Evolutionary conservation across 2,329 filamentous ascomycete genomes (phyloP), one percentile per base, ranked within the genome.

Genomic region (Colletotrichum sp.): DNA sequence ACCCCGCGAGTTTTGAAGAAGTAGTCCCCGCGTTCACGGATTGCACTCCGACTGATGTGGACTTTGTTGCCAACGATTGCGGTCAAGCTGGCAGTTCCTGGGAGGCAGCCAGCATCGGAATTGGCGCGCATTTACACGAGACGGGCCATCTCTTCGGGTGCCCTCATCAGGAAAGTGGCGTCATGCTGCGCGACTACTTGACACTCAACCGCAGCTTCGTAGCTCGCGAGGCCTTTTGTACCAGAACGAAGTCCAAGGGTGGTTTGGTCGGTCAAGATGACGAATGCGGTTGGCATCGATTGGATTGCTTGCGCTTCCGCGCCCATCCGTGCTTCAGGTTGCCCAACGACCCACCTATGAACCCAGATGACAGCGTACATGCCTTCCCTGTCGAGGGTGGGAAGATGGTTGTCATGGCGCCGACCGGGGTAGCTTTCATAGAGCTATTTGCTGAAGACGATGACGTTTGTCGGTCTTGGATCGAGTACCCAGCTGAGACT

Each of bases 41-140:
- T 84, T 98, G 96, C 83, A 98, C 96, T 4, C 92, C 93, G 36
- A 98, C 96, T 1, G 95, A 98, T 81, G 94, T 93, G 12, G 90
- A 92, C 52, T 90, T 91, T 79, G 92, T 98, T 48, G 94, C 94
- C 18, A 98, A 98, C 80, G 95, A 98, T 82, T 95, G 92, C 83
- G 94, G 94, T 79, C 95, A 98, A 78, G 93, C 93, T 8, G 96
- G 96, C 28, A 98, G 95, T 81, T 97, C 93, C 62, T 98, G 96
- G 96, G 96, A 98, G 83, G 93, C 96, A n/a, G 96, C 95, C 30
- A 98, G 96, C 79, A 94, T 98, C 76, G 96, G 96, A 34, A 97
- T 98, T 78, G 96, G 96, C 9, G 96, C 95, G 12, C 96, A 98
- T 83, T 85, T 98, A 63, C 96, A 98, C 83, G 96, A 98, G 84